Evolutionary conservation across 176 grass and related monocot species (phyloP), one percentile per base, ranked within the genome.

Genomic region (Areca catechu): DNA sequence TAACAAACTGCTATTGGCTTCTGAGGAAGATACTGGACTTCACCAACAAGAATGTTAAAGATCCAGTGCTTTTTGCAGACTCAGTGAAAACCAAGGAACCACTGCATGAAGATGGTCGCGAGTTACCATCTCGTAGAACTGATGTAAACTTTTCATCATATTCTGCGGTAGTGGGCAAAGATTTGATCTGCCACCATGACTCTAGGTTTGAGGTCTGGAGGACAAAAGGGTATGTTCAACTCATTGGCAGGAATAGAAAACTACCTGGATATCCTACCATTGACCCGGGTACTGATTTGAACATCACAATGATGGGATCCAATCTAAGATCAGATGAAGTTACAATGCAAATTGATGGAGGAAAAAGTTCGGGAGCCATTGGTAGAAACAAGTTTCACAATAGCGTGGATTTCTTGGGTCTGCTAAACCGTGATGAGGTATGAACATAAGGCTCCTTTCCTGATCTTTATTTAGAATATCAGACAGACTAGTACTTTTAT

Each of bases 1-100:
- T 97, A 66, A 97, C 92, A n/a, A 97, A 97, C 72, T 91, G 92
- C 59, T 97, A 88, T 68, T 97, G 92, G 92, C 75, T 97, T 51
- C 74, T 97, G 20, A 88, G 71, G 59, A 91, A 91, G 80, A 71
- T 97, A 61, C 67, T 97, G 60, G 92, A 97, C 65, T 97, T 88
- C 56, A 90, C 86, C 54, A 86, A 74, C 65, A 81, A 71, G 58
- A 66, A 85, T 82, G 51, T 91, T 60, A 90, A 75, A 72, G 92
- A 97, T 79, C 86, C 72, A 57, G 63, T 91, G 56, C 80, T 97
- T 62, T 97, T 97, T 78, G 80, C 86, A 28, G 78, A 91, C 78
- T 58, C 71, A 48, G 64, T 75, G 21, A 80, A 76, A 70, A 88
- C 79, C 20, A 88, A 65, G 70, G 74, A 75, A 68, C 83, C 81